Evolutionary conservation across 2,329 filamentous ascomycete species (phyloP).

Genomic region (Aureobasidium sp.): DNA sequence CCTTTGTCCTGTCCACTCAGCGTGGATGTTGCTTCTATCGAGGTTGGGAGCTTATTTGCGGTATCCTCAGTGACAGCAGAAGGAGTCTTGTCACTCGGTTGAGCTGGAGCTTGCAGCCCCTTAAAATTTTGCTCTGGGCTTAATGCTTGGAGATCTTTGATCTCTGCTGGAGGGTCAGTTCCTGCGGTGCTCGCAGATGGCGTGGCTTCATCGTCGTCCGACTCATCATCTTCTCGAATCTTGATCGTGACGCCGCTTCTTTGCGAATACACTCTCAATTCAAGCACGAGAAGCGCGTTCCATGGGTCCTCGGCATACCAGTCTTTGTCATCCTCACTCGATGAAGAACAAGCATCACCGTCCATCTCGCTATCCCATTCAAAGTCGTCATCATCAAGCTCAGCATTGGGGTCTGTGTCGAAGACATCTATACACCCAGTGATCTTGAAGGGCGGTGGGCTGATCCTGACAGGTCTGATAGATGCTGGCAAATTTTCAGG

Average conservation of each 20-base stretch:
- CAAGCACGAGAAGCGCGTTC: slow-evolving; percentile 55
- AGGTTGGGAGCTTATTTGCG: not conserved
- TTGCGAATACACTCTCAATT: slow-evolving; percentile 49
- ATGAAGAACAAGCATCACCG: not conserved
- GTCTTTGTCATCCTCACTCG: slow-evolving; percentile 22
- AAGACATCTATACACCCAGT: not conserved
- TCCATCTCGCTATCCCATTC: slow-evolving; percentile 27
- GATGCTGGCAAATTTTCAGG: not conserved
- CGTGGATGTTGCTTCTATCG: not conserved
- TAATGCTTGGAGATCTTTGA: not conserved
- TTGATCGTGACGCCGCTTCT: slow-evolving; percentile 47
- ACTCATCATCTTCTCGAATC: slow-evolving; percentile 29
- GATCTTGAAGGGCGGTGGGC: not conserved
- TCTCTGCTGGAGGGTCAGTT: too few species aligned
- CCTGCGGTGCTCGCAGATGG: not conserved
- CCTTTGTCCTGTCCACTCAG: not conserved
- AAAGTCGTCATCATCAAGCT: slow-evolving; percentile 27
- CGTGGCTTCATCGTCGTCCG: not conserved
- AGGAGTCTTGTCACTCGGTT: not conserved
- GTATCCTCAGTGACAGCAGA: not conserved
- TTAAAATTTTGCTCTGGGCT: not conserved
- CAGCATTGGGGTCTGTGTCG: slow-evolving; percentile 12
- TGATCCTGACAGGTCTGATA: not conserved
- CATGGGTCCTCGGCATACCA: slow-evolving; percentile 47
- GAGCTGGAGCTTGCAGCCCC: not conserved